Base-by-base conservation (phyloP, 805 yeast genomes). In the Cyberlindnera nakhonratchasimensis region DNA sequence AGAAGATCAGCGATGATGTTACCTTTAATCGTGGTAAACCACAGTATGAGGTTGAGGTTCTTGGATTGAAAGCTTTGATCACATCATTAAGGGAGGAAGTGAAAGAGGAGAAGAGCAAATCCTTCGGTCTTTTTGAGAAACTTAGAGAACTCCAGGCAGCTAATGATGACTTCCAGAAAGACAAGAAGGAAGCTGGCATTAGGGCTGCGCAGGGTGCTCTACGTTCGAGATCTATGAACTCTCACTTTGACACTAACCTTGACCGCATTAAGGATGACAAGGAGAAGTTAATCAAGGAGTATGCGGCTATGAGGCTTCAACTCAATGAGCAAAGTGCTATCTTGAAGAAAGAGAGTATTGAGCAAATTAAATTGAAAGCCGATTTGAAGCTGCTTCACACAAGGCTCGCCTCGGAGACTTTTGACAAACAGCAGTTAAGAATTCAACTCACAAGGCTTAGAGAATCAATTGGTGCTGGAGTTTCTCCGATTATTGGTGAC, bases 401-500 rank as follows among this genome's bases (percentile, higher is more conserved):
- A 2, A 71, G 86, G 51, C 58, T 80, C n/a, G 81, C 83, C 2
- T 70, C 82, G n/a, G 82, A 79, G 37, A 70, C 80, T 6, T 75
- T 76, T 47, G 83, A 79, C 41, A 75, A 72, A 45, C 79, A 75
- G 53, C 75, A 64, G 38, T 55, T 70, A 47, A 68, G 63, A 34
- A 70, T 73, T 11, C 71, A 70, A 33, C 40, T 77, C 5, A 64
- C 65, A 24, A 70, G 65, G 31, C 39, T 72, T 17, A 35, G 44
- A 21, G 43, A 34, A 34, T 40, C 48, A 4, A 28, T 42, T 23
- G 46, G 43, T 39, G 54, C 40, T 23, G 53, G 50, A 23, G 42
- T 39, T n/a, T 40, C 46, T n/a, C 53, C 53, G 12, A 41, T 45
- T 51, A 14, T 56, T 55, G 39, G 51, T 55, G 40, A 65, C 26